phyloP scores from a whole-genome alignment of 352 stramenopile species.

The Plasmopara halstedii region DNA sequence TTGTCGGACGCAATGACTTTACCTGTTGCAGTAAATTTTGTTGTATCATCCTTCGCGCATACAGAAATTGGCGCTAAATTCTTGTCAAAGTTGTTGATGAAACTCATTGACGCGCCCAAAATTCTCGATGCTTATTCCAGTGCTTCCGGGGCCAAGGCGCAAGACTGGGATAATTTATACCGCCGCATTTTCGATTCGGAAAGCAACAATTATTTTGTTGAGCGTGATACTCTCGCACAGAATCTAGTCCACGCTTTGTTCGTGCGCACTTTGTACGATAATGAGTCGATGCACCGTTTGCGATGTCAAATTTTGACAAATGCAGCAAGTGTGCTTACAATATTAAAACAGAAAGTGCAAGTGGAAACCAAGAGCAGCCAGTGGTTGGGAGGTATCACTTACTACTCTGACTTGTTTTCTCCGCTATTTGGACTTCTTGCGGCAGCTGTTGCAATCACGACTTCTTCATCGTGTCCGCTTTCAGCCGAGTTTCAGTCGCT shows the following conservation, averaged over 20 bases:
- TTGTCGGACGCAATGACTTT: conserved; percentile 55
- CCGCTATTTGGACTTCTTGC: conserved; percentile 40
- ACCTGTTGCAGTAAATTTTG: conserved; percentile 38
- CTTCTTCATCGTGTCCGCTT: conserved; percentile 4
- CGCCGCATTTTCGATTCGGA: conserved; percentile 73
- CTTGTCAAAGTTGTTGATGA: conserved; percentile 28
- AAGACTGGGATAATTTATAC: conserved; percentile 51
- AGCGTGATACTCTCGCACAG: conserved; percentile 54
- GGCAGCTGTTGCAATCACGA: conserved; percentile 32
- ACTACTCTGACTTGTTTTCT: conserved; percentile 59
- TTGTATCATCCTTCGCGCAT: conserved; percentile 29
- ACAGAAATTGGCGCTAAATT: conserved; percentile 19
- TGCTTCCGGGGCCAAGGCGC: conserved; percentile 25
- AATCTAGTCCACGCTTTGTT: conserved; percentile 41
- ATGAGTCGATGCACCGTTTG: conserved; percentile 13
- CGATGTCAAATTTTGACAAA: conserved; percentile 27
- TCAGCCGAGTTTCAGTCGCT: conserved; percentile 16
- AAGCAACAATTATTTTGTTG: conserved; percentile 72
- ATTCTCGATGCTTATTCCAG: conserved; percentile 39
- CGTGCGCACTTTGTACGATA: conserved; percentile 10
- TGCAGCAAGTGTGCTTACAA: conserved; percentile 13
- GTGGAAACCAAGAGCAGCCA: conserved; percentile 10
- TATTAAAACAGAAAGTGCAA: conserved; percentile 24
- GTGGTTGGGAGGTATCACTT: conserved; percentile 60
- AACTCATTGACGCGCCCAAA: conserved; percentile 29